phyloP scores from a whole-genome alignment of 2,329 filamentous ascomycete species.

The Fusarium redolens region DNA sequence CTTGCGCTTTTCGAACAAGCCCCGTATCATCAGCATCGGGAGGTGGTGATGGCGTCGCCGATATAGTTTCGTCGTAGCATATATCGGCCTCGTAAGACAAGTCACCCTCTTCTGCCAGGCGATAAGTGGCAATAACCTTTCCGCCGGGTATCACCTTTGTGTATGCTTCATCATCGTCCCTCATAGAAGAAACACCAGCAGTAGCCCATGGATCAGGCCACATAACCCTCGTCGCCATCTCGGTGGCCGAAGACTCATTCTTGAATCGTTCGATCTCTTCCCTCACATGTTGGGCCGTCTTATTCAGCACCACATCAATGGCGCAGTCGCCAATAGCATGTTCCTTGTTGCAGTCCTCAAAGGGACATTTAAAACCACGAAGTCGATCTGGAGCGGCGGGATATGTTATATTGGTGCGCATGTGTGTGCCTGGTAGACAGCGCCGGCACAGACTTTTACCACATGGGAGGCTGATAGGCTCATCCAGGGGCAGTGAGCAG shows the following conservation, averaged over 20 bases:
- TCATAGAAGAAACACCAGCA: constrained; percentile 56
- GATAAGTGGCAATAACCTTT: constrained; percentile 73
- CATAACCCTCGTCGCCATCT: constrained; percentile 54
- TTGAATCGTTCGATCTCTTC: constrained; percentile 61
- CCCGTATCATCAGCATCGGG: constrained; percentile 46
- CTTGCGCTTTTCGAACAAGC: constrained; percentile 66
- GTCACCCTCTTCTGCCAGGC: constrained; percentile 70
- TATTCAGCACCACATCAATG: constrained; percentile 80
- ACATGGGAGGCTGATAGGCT: constrained; percentile 83
- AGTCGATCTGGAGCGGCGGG: constrained; percentile 74
- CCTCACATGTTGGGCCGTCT: constrained; percentile 72
- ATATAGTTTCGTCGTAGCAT: constrained; percentile 54
- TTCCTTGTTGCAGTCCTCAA: constrained; percentile 72
- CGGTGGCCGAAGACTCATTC: constrained; percentile 38
- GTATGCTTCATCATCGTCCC: constrained; percentile 46
- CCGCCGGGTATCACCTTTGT: constrained; percentile 62
- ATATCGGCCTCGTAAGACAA: constrained; percentile 68
- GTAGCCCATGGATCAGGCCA: constrained; percentile 53
- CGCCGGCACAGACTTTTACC: constrained; percentile 79
- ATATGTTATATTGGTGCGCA: constrained; percentile 79
- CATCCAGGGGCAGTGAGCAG: constrained; percentile 75
- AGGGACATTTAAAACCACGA: constrained; percentile 80
- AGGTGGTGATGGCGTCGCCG: constrained; percentile 33
- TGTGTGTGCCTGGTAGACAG: constrained; percentile 76
- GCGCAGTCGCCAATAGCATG: constrained; percentile 83